Evolutionary conservation across 495 filamentous ascomycete species (phyloP), one percentile per base, ranked within the genome.

Genomic region (Hyaloscypha finlandica): DNA sequence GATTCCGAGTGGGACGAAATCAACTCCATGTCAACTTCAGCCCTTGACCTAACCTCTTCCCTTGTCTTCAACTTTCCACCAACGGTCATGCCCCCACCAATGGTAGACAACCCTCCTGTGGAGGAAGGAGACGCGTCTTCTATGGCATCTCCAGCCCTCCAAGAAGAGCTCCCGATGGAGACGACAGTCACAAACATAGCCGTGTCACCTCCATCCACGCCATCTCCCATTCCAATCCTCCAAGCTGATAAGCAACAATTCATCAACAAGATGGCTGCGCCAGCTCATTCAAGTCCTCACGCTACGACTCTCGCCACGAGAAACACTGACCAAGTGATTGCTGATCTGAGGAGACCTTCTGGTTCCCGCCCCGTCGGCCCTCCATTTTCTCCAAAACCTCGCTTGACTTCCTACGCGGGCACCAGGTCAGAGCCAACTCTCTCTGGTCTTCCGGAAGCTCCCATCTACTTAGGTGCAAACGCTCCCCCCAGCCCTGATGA

Each of bases 321-420:
- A 55, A 67, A 64, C 11, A 68, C 64, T 19, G 68, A 65, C 31
- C 68, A 68, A 35, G 63, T 74, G 11, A 72, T 74, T 65, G 70
- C 70, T 16, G 72, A 74, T 35, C 57, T 74, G 1, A 70, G 68
- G 58, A 54, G 57, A 14, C n/a, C 59, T 14, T 9, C 59, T 52
- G 53, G 2, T 31, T 14, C 9, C 61, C 2, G 29, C 31, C 35
- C 14, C 31, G 42, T 11, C 42, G 8, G 1, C 42, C 0, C 16
- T 19, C 6, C 22, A 37, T 8, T 51, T 32, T 6, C 4, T 8
- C 11, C 42, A 5, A 37, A 57, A 25, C 32, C 2, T 22, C 42
- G 51, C 2, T 6, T 53, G 6, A 22, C 39, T 1, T 33, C 33
- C 2, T 22, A 30, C 29, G 39, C 59, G 20, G 12, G 19, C 35